phyloP scores from a whole-genome alignment of 345 rosid species.

The Sisymbrium irio region DNA sequence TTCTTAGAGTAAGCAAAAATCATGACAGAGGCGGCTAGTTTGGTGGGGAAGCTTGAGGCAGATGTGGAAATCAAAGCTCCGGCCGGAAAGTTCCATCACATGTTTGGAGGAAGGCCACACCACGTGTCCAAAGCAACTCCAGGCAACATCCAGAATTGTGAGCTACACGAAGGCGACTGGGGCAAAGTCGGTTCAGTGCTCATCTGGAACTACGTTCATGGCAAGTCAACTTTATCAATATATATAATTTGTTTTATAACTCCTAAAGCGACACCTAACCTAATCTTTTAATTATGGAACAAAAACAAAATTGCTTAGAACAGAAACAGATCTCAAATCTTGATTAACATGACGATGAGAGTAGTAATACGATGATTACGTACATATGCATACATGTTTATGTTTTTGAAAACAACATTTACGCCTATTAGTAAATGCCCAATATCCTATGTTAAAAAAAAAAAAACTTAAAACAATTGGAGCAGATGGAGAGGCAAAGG shows the following conservation, averaged over 20 bases:
- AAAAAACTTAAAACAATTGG: not conserved
- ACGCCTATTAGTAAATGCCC: not conserved
- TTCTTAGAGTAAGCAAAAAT: not conserved
- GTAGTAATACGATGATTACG: too few species aligned
- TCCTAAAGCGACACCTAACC: too few species aligned
- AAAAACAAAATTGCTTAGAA: too few species aligned
- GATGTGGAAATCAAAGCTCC: constrained; percentile 21
- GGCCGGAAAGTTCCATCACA: constrained; percentile 27
- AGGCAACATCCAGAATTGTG: constrained; percentile 19
- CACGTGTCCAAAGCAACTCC: constrained; percentile 32
- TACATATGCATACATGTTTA: not conserved
- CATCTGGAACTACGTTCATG: constrained; percentile 34
- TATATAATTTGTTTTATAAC: not conserved
- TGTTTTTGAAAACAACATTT: too few species aligned
- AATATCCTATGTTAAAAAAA: not conserved
- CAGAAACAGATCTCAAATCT: too few species aligned
- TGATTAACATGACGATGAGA: not conserved
- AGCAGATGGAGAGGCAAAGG: too few species aligned
- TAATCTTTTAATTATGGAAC: too few species aligned
- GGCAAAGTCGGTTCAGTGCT: constrained; percentile 33
- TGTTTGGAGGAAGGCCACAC: constrained; percentile 35
- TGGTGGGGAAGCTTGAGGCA: constrained; percentile 16
- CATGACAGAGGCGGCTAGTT: not conserved
- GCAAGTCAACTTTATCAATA: not conserved
- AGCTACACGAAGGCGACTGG: constrained; percentile 39